Percentiles rank a stretch among this genome's conserved stretches.
These are phyloP conservation scores for Chamaecyparis obtusa DNA, from an alignment of 75 land plant species.

Conservation along the genomic window DNA sequence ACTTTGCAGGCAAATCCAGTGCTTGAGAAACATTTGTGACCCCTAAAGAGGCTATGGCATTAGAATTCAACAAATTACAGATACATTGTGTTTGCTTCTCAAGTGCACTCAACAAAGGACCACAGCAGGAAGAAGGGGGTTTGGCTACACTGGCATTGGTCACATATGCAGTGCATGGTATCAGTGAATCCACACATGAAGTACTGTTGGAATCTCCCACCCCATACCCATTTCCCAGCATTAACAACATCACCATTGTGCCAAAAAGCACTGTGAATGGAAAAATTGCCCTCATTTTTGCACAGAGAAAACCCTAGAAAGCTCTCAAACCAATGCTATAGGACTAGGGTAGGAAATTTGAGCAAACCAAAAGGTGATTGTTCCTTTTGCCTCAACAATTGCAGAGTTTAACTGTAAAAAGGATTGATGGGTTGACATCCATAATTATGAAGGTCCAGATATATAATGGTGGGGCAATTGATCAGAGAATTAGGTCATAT, in stretches of 20 bases:
- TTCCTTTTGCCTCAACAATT: no score
- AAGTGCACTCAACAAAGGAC: background rate
- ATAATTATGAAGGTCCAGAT: no score
- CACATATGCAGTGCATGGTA: background rate
- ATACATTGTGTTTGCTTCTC: background rate
- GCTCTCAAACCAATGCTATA: no score
- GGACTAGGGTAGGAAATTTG: no score
- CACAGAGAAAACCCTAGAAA: background rate
- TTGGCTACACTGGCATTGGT: background rate
- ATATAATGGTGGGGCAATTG: no score
- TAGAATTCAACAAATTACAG: background rate
- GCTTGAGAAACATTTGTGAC: background rate
- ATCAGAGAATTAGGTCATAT: no score
- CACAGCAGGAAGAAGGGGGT: background rate
- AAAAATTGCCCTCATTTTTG: background rate
- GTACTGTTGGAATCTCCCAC: background rate
- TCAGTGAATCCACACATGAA: background rate
- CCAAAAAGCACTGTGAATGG: background rate
- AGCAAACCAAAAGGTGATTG: no score
- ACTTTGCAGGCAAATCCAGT: background rate
- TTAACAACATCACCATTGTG: background rate
- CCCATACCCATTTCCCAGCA: background rate
- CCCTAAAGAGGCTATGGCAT: background rate
- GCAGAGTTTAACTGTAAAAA: no score
- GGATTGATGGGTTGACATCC: no score